phyloP scores from a whole-genome alignment of 2,329 filamentous ascomycete genomes.

The Fusarium stilboides region DNA sequence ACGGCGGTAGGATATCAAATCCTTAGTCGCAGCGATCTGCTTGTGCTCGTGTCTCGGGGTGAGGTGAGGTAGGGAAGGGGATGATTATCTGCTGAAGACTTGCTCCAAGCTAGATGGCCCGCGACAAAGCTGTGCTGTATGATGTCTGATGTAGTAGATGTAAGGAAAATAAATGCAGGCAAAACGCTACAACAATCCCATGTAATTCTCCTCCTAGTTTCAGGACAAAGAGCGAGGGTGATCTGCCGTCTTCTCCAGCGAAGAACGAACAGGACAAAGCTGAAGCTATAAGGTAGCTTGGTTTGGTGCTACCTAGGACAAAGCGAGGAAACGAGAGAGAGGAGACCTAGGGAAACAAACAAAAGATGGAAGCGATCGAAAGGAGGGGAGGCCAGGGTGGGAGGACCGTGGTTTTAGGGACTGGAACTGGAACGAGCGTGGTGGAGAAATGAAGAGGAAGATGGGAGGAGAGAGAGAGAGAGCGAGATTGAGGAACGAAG shows the following conservation, averaged over 20 bases:
- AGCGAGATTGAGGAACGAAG: constrained; percentile 32
- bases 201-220: constrained; percentile 21
- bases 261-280: constrained; percentile 38
- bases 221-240: constrained; percentile 44
- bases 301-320: constrained; percentile 24
- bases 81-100: constrained; percentile 41
- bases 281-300: neutral
- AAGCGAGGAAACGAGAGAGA: constrained; percentile 39
- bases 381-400: constrained; percentile 36
- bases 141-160: constrained; percentile 40
- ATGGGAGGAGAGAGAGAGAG: constrained; percentile 36
- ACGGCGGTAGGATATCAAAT: constrained; percentile 49
- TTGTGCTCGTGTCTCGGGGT: constrained; percentile 22
- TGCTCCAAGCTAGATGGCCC: constrained; percentile 46
- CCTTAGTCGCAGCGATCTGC: constrained; percentile 36
- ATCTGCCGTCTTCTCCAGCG: constrained; percentile 40
- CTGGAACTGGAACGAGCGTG: constrained; percentile 47
- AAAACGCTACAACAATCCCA: constrained; percentile 32
- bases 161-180: constrained; percentile 42
- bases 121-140: constrained; percentile 40
- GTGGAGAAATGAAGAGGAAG: constrained; percentile 42
- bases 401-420: constrained; percentile 46
- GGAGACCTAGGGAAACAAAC: constrained; percentile 37
- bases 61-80: constrained; percentile 23
- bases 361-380: constrained; percentile 30